Conservation (phyloP, 2,329 filamentous ascomycete species). For the Thermoascus crustaceus region DNA sequence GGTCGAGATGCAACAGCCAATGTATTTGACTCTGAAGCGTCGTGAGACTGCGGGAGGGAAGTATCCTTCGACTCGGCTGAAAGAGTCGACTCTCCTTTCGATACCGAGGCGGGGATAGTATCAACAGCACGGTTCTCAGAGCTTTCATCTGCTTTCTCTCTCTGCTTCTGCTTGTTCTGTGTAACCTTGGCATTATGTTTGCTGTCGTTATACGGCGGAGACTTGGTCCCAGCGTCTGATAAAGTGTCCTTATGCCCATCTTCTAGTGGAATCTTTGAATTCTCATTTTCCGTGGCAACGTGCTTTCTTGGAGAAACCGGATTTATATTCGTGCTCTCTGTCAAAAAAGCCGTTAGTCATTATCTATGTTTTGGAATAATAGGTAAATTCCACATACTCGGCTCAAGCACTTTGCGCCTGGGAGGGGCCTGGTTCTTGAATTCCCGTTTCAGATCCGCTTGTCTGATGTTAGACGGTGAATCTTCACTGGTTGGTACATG, state of each 20-base stretch:
- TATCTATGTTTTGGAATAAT: neutral
- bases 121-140: no score
- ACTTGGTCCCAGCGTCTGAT: neutral
- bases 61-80: neutral
- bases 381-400: constrained; percentile 29
- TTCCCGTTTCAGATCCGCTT: constrained; percentile 10
- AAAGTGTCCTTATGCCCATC: neutral
- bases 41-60: neutral
- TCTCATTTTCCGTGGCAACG: constrained; percentile 9
- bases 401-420: constrained; percentile 32
- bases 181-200: no score
- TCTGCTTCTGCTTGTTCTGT: no score
- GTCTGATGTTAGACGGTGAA: constrained; percentile 11
- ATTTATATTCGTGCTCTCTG: constrained; percentile 46
- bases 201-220: no score
- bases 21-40: constrained; percentile 13
- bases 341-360: constrained; percentile 11
- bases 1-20: constrained; percentile 41
- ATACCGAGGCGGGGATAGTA: no score
- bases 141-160: neutral
- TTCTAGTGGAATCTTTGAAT: constrained; percentile 10
- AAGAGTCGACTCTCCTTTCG: neutral
- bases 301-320: constrained; percentile 24
- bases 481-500: constrained; percentile 7
- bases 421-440: constrained; percentile 10